phyloP scores from a whole-genome alignment of 441 rosid genomes.

The Pelargonium australe region DNA sequence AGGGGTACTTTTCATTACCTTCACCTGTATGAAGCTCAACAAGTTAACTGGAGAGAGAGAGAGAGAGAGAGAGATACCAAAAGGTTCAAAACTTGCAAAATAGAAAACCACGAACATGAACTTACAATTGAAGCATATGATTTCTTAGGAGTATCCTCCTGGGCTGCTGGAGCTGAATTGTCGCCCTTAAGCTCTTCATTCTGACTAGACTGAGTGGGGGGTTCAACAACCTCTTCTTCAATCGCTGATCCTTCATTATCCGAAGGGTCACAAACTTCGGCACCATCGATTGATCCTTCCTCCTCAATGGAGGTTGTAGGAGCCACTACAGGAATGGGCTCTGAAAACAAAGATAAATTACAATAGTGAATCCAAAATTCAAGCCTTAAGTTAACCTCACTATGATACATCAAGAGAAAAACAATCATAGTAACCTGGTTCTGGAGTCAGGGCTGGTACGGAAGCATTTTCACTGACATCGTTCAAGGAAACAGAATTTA shows the following conservation, averaged over 20 bases:
- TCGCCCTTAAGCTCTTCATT: constrained; percentile 26
- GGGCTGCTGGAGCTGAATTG: constrained; percentile 34
- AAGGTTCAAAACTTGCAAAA: neutral
- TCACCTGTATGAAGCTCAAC: constrained; percentile 33
- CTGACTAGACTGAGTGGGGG: constrained; percentile 24
- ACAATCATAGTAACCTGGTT: constrained; percentile 37
- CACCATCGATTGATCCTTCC: constrained; percentile 27
- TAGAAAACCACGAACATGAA: constrained; percentile 14
- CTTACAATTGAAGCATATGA: constrained; percentile 87
- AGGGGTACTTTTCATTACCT: constrained; percentile 43
- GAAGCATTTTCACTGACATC: constrained; percentile 35
- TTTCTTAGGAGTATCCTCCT: constrained; percentile 61
- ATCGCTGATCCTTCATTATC: constrained; percentile 43
- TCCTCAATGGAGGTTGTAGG: constrained; percentile 33
- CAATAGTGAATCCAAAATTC: constrained; percentile 14
- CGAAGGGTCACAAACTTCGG: neutral
- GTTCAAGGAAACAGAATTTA: constrained; percentile 28
- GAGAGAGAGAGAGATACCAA: constrained; percentile 1
- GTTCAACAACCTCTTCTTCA: constrained; percentile 46
- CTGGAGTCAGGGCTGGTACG: constrained; percentile 34
- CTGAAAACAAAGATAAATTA: constrained; percentile 32
- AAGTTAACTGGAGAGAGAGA: constrained; percentile 12
- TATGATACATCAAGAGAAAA: constrained; percentile 8
- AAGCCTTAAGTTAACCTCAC: neutral
- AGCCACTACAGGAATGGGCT: constrained; percentile 35